Evolutionary conservation across 108 stramenopile genomes (phyloP), one percentile per base, ranked within the genome.

Genomic region (Fistulifera pelliculosa): DNA sequence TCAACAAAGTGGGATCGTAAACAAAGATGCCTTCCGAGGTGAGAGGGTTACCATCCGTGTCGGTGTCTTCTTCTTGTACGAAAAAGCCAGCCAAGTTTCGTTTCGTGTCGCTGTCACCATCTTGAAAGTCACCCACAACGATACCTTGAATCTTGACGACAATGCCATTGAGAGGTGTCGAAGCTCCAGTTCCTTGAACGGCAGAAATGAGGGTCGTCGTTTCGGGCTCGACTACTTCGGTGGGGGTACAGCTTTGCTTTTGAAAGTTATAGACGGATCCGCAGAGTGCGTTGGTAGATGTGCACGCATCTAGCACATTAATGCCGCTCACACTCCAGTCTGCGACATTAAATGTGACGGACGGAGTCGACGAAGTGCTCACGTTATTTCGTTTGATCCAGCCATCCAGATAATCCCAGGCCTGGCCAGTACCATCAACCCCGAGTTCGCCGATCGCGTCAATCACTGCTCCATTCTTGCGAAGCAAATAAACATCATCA

Each of bases 21-120:
- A 74, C 67, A 41, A 66, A 74, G 38, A 68, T 65, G 26, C 73
- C 73, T 55, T 67, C 65, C 11, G 73, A 74, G 5, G 65, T 74
- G 6, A 24, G 17, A 21, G 64, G 58, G 60, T 74, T 58, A 41
- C 15, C 2, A 66, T 74, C 73, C 26, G 38, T 47, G 21, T 65
- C 59, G 0, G 1, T 16, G 16, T 70, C 64, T 49, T 59, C 58
- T 65, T 74, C 66, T 45, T 74, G 73, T 15, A 69, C 44, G 18
- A 68, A 74, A 41, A 69, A 74, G 12, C 73, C 73, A 27, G n/a
- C 48, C 28, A 70, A 35, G 27, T 59, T 60, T 21, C 67, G 67
- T 13, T 40, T 41, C 2, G 55, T 45, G 22, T 68, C 67, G 5
- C 23, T 41, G 39, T 68, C 67, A 1, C 54, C 55, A 16, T 59